Base-by-base conservation (phyloP, 495 filamentous ascomycete genomes). In the Clohesyomyces aquaticus region DNA sequence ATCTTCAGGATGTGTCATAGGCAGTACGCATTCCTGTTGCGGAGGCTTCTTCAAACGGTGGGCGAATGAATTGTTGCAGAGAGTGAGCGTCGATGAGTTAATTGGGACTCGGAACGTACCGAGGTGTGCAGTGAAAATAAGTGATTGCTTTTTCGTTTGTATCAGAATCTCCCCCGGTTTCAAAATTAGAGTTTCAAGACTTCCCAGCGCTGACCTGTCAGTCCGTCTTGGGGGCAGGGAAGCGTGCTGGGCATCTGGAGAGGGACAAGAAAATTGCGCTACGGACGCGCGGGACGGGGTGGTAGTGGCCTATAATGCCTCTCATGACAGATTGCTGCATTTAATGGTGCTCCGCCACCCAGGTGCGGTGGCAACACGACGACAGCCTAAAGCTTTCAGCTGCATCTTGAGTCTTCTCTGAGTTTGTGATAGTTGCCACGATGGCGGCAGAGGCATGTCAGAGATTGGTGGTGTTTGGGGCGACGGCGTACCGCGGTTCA, bases 401-500 rank as follows among this genome's bases (percentile, higher is more conserved):
- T 25, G 48, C 48, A 27, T 52, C 19, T 8, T 52, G 22, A 52
- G 18, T 11, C 25, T 22, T 28, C 10, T 25, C 27, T 41, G 51
- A 16, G 10, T n/a, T 23, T 41, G 51, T 41, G 51, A 55, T 55
- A 55, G 51, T 35, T 19, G 25, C 51, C 51, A 52, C 48, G 48
- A 52, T 38, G 14, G 48, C 16, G 48, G 12, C 19, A 23, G 48
- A 16, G 25, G 4, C 18, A 38, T 52, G 48, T 22, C 23, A 23
- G 16, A 52, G 19, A 52, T 23, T 28, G 48, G 51, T 14, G 26
- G 26, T 18, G 25, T 14, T 32, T 18, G 25, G 21, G 49, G 51
- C 38, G 51, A 23, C n/a, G 3, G 51, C 11, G 51, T 41, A 41
- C 51, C 27, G 19, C 29, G 25, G 51, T 4, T 32, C 51, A 27